Conservation (phyloP, 768 basidiomycete species). For the Termitomyces sp. region DNA sequence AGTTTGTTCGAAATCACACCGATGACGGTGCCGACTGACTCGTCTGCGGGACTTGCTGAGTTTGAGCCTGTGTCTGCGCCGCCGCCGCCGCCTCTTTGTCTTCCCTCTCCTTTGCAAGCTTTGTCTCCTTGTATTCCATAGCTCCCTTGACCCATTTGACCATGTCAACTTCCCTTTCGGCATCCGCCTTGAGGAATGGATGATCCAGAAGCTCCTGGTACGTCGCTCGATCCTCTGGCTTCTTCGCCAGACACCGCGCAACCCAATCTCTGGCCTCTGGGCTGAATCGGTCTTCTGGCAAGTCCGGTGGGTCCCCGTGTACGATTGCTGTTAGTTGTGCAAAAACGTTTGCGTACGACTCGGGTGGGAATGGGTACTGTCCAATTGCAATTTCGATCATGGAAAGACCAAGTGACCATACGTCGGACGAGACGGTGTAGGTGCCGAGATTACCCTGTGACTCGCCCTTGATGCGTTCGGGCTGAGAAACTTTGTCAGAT, state of each 20-base stretch:
- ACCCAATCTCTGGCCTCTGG: conserved; percentile 81
- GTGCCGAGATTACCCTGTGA: conserved; percentile 81
- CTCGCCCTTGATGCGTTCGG: conserved; percentile 95
- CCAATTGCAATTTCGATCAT: conserved; percentile 92
- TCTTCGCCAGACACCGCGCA: conserved; percentile 73
- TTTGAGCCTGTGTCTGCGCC: background rate
- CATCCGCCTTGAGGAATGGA: conserved; percentile 70
- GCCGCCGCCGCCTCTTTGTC: background rate
- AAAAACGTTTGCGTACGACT: conserved; percentile 96
- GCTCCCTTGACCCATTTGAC: conserved; percentile 71
- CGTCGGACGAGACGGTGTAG: conserved; percentile 95
- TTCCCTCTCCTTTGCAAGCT: conserved; percentile 10
- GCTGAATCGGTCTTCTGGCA: conserved; percentile 70
- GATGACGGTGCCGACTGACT: background rate
- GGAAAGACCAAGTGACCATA: conserved; percentile 94
- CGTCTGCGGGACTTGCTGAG: background rate
- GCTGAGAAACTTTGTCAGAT: conserved; percentile 39
- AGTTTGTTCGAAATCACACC: background rate
- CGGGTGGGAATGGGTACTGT: conserved; percentile 93
- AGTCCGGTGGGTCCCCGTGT: conserved; percentile 84
- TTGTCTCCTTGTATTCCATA: conserved; percentile 21
- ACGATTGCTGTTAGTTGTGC: conserved; percentile 96
- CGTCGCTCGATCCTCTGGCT: conserved; percentile 72
- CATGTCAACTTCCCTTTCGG: conserved; percentile 69
- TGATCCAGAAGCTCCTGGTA: conserved; percentile 83